These are phyloP conservation scores for Rosa multiflora DNA, from an alignment of 306 rosid species.

Conservation along the genomic window DNA sequence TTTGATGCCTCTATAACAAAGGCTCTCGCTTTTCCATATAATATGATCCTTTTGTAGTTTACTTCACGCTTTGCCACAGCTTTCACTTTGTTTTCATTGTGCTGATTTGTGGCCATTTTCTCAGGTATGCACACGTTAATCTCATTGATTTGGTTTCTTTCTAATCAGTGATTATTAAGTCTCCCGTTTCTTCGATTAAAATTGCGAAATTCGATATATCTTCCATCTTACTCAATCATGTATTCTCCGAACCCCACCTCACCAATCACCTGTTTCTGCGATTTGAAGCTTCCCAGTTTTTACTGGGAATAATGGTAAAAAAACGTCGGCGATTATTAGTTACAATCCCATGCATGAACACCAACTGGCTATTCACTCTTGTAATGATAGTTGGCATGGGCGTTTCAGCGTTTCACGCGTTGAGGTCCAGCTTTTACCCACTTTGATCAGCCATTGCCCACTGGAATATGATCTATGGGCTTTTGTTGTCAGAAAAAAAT, in stretches of 20 bases:
- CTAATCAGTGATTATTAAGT: constrained; percentile 9
- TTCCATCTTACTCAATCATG: constrained; percentile 19
- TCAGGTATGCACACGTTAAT: constrained; percentile 30
- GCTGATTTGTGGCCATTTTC: constrained; percentile 30
- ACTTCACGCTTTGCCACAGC: constrained; percentile 8
- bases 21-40: background rate
- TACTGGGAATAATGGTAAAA: background rate
- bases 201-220: background rate
- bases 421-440: background rate
- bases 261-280: constrained; percentile 29
- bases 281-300: constrained; percentile 10
- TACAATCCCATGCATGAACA: background rate
- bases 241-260: constrained; percentile 19
- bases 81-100: background rate
- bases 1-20: background rate
- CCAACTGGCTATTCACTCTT: background rate
- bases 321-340: background rate
- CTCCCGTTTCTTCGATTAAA: background rate
- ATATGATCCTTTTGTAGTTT: background rate
- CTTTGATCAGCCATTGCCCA: constrained; percentile 8
- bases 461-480: background rate
- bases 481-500: background rate
- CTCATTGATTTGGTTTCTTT: constrained; percentile 23
- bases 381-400: background rate
- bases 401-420: constrained; percentile 4